Evolutionary conservation across 495 filamentous ascomycete genomes (phyloP).

Genomic region (Xylaria cubensis): DNA sequence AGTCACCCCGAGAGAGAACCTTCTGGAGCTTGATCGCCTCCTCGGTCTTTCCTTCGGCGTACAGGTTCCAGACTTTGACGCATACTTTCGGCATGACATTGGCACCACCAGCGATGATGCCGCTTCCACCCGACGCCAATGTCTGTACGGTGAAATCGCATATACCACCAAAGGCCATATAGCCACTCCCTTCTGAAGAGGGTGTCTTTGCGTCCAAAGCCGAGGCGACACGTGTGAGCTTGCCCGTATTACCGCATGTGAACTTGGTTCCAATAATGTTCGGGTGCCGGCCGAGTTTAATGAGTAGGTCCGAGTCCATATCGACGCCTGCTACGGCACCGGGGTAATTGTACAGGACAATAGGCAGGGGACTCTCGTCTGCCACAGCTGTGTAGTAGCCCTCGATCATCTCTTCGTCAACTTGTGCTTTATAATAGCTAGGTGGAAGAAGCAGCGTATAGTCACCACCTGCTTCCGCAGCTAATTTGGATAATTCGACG

Average conservation of each 20-base stretch:
- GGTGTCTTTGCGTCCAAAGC: slow-evolving; percentile 77
- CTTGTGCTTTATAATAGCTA: slow-evolving; percentile 80
- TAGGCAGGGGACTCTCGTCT: slow-evolving; percentile 73
- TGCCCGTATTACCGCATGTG: slow-evolving; percentile 89
- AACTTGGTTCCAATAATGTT: slow-evolving; percentile 91
- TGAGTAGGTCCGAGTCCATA: slow-evolving; percentile 88
- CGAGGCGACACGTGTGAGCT: slow-evolving; percentile 81
- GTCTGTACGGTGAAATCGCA: slow-evolving; percentile 89
- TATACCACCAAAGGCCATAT: slow-evolving; percentile 89
- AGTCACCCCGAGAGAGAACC: slow-evolving; percentile 75
- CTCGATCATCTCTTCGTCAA: slow-evolving; percentile 77
- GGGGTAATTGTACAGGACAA: slow-evolving; percentile 93
- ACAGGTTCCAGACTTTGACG: slow-evolving; percentile 82
- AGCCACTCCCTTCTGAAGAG: slow-evolving; percentile 67
- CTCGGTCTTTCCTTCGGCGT: slow-evolving; percentile 70
- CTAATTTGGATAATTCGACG: slow-evolving; percentile 73
- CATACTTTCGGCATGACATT: slow-evolving; percentile 86
- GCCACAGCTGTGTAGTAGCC: slow-evolving; percentile 81
- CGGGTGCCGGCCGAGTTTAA: slow-evolving; percentile 78
- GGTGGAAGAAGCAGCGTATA: slow-evolving; percentile 81
- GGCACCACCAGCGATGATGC: slow-evolving; percentile 85
- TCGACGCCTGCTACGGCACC: slow-evolving; percentile 91
- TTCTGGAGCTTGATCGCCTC: slow-evolving; percentile 79
- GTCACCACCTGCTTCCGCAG: slow-evolving; percentile 74
- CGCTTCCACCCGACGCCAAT: slow-evolving; percentile 76